phyloP scores from a whole-genome alignment of 495 filamentous ascomycete genomes.

The Alectoria sarmentosa region DNA sequence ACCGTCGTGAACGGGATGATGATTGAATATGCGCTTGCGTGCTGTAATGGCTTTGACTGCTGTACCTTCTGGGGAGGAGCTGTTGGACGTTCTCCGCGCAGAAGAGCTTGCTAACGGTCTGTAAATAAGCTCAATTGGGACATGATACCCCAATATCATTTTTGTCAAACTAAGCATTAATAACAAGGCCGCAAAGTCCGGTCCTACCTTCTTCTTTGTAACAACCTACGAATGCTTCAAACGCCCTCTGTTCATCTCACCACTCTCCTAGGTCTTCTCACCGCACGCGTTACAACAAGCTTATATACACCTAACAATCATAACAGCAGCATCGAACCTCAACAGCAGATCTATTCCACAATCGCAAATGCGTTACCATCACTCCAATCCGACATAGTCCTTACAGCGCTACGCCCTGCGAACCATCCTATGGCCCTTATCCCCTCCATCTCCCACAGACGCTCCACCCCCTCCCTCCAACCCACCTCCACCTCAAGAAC shows the following conservation, averaged over 20 bases:
- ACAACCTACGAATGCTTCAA: neutral
- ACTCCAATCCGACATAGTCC: neutral
- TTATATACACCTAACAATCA: neutral
- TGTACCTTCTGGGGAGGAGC: neutral
- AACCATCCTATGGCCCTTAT: neutral
- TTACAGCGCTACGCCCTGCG: neutral
- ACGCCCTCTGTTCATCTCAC: neutral
- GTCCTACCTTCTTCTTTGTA: neutral
- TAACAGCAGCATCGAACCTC: neutral
- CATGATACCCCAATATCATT: neutral
- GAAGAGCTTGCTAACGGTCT: neutral
- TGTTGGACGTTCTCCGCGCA: neutral
- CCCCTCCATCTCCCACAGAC: neutral
- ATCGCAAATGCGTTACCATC: too few species aligned
- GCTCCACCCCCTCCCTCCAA: neutral
- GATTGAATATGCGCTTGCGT: neutral
- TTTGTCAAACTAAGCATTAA: too few species aligned
- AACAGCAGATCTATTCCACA: neutral
- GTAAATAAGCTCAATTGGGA: neutral
- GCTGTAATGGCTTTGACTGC: neutral
- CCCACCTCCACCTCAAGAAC: neutral
- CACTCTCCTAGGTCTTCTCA: neutral
- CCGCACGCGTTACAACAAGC: neutral
- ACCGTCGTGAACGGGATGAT: too few species aligned
- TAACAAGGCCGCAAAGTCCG: neutral